These are phyloP conservation scores for Graphilbum fragrans DNA, from an alignment of 2,329 filamentous ascomycete genomes.

Conservation along the genomic window DNA sequence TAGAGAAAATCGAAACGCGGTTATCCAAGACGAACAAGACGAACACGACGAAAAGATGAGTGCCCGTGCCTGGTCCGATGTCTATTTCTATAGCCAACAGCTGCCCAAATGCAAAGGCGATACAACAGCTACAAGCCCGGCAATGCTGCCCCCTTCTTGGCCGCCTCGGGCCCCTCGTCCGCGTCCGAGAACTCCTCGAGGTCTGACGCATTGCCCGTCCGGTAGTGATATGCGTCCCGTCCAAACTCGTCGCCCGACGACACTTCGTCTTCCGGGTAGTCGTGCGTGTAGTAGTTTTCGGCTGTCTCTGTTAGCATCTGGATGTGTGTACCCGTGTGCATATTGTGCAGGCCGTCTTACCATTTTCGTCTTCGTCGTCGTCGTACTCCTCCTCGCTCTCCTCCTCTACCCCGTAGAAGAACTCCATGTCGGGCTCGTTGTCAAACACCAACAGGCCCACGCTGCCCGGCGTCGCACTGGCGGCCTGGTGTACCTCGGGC, in stretches of 20 bases:
- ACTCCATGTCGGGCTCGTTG: constrained; percentile 43
- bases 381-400: constrained; percentile 49
- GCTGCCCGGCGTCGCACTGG: constrained; percentile 30
- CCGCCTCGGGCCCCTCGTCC: neutral
- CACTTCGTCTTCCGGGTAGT: constrained; percentile 72
- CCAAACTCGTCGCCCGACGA: constrained; percentile 57
- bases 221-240: constrained; percentile 41
- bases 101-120: too few species aligned
- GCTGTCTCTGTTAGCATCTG: constrained; percentile 30
- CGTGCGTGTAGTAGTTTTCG: constrained; percentile 67
- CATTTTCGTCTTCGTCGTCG: constrained; percentile 55
- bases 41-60: too few species aligned
- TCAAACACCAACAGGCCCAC: constrained; percentile 46
- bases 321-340: too few species aligned
- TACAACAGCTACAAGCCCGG: too few species aligned
- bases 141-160: neutral
- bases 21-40: too few species aligned
- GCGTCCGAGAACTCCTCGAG: constrained; percentile 27
- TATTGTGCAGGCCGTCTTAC: constrained; percentile 29
- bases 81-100: too few species aligned
- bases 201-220: constrained; percentile 40
- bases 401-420: constrained; percentile 49
- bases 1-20: neutral
- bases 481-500: constrained; percentile 22
- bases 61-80: too few species aligned